Base-by-base conservation (phyloP, 495 filamentous ascomycete genomes). In the Penicillium paxilli region DNA sequence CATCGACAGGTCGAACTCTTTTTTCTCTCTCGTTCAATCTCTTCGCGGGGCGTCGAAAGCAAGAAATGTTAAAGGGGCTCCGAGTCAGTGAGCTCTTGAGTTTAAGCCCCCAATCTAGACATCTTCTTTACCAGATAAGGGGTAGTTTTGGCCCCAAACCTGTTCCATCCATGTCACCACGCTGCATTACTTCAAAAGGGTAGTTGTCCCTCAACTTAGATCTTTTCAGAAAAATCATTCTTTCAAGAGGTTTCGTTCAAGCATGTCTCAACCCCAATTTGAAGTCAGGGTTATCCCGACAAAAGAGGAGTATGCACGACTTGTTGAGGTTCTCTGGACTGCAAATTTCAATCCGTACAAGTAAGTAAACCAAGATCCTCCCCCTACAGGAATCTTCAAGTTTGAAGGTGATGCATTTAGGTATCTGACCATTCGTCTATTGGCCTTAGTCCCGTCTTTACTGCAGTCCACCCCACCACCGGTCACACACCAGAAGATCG, bases 341-440 rank as follows among this genome's bases (percentile, higher is more conserved):
- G 52, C 57, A 3, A 60, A 55, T 23, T 52, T 44, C 21, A 45
- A 55, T 41, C 50, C 54, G 4, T 57, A 59, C 50, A 49, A 50
- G 56, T 58, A 45, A 23, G 22, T 6, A 5, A n/a, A 17, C 23
- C 1, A 16, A 25, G 2, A 17, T 10, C 30, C 30, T 4, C 30
- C 4, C 30, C 25, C 25, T n/a, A n/a, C n/a, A n/a, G n/a, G n/a
- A n/a, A n/a, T n/a, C n/a, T n/a, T n/a, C n/a, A n/a, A n/a, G n/a
- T n/a, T n/a, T n/a, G n/a, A n/a, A n/a, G n/a, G n/a, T n/a, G n/a
- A n/a, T n/a, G n/a, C n/a, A n/a, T n/a, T n/a, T n/a, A n/a, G n/a
- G n/a, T n/a, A n/a, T n/a, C n/a, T 32, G 30, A 32, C 11, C 0
- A 10, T 32, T 14, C 7, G n/a, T 32, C 30, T 32, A 32, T 12